Evolutionary conservation across 768 basidiomycete genomes (phyloP).

Genomic region (Pulveroboletus sp.): DNA sequence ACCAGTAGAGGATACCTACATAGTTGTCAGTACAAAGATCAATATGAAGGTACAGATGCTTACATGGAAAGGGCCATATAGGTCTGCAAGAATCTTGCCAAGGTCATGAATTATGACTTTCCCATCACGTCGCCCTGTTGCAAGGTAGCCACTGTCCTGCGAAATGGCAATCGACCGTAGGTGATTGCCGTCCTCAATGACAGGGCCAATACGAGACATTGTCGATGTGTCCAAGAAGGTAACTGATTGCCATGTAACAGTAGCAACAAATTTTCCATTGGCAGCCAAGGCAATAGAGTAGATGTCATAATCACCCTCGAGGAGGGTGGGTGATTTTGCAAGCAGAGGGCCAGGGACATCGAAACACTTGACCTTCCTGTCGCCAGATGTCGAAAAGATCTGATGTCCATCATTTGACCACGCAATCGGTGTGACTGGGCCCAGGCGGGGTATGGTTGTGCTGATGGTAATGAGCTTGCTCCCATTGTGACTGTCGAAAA

Average conservation of each 20-base stretch:
- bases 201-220: neutral
- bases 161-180: neutral
- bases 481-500: neutral
- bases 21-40: neutral
- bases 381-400: neutral
- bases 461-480: neutral
- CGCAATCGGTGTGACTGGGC: neutral
- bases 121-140: neutral
- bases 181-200: neutral
- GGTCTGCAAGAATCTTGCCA: neutral
- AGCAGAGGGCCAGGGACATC: neutral
- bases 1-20: neutral
- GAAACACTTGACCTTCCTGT: neutral
- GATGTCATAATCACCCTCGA: rapidly evolving
- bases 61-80: neutral
- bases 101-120: neutral
- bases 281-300: neutral
- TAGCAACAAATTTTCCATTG: neutral
- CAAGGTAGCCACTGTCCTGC: neutral
- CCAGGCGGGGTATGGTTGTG: rapidly evolving
- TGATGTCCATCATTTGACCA: neutral
- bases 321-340: neutral
- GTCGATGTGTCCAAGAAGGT: neutral
- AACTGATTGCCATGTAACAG: neutral
- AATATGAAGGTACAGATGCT: neutral